Percentiles rank a stretch among this genome's conserved stretches.
Conservation (phyloP, 179 eudicot genomes). For the Heliamphora pulchella region DNA sequence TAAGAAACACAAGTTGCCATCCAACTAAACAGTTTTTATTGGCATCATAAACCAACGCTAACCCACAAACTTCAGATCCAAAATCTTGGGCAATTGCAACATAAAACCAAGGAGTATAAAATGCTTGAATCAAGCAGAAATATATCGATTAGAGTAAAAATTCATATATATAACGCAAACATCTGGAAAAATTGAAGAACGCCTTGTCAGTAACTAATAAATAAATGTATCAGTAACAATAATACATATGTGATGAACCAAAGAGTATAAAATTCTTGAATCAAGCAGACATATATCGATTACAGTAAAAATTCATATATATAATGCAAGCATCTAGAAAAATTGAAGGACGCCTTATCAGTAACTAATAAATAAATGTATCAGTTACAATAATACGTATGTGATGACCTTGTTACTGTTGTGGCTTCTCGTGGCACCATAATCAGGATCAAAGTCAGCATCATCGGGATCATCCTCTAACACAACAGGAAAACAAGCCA, state of each 20-base stretch:
- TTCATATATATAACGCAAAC: background rate
- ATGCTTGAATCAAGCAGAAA: background rate
- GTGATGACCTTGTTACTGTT: slow-evolving; percentile 44
- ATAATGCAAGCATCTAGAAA: background rate
- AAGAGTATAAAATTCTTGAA: background rate
- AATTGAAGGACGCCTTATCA: background rate
- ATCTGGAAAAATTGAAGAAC: background rate
- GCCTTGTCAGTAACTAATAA: background rate
- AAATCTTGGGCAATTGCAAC: background rate
- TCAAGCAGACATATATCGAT: background rate
- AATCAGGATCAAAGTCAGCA: slow-evolving; percentile 88
- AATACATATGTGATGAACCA: background rate
- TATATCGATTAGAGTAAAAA: background rate
- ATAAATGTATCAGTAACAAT: background rate
- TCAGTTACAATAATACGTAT: background rate
- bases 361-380: background rate
- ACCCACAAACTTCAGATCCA: background rate
- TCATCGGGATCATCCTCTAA: slow-evolving; percentile 97
- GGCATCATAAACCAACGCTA: too few relatives aligned
- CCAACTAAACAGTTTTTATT: background rate
- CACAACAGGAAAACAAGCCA: slow-evolving; percentile 13
- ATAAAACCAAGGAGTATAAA: too few relatives aligned
- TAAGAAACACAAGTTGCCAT: background rate
- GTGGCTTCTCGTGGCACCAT: slow-evolving; percentile 37
- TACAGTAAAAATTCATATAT: background rate